Conservation (phyloP, 2,329 filamentous ascomycete genomes). For the Penicillium psychrosexuale region DNA sequence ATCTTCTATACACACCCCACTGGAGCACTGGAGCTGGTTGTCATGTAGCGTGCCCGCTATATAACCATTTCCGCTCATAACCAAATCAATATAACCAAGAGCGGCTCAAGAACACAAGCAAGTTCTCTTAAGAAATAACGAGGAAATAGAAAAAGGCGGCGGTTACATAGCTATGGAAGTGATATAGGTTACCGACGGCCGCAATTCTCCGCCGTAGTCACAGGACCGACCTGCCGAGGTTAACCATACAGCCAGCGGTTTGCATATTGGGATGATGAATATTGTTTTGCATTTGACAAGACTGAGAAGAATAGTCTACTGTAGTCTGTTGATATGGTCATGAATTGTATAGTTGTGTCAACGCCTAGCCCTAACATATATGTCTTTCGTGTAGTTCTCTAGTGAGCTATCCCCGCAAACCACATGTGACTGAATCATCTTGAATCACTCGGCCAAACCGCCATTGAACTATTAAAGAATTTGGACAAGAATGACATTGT, state of each 20-base stretch:
- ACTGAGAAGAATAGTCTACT: too few species aligned
- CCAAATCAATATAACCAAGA: background rate
- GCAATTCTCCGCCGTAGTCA: background rate
- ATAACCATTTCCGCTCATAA: background rate
- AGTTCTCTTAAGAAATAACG: background rate
- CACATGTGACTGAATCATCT: too few species aligned
- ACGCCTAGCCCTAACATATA: background rate
- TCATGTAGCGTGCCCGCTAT: too few species aligned
- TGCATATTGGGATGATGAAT: background rate
- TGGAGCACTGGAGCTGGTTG: background rate
- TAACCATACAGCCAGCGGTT: conserved; percentile 16
- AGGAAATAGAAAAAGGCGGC: background rate
- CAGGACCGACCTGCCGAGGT: conserved; percentile 35
- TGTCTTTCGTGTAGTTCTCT: background rate
- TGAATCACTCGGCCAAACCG: too few species aligned
- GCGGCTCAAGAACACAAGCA: background rate
- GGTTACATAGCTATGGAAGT: background rate
- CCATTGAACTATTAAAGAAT: too few species aligned
- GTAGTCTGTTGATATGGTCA: background rate
- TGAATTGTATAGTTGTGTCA: background rate
- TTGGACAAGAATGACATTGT: background rate
- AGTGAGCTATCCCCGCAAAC: background rate
- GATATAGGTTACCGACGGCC: background rate
- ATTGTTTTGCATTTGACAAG: background rate
- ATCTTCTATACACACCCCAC: background rate